Conservation (phyloP, 2,329 filamentous ascomycete species). For the Neofusicoccum sp. region DNA sequence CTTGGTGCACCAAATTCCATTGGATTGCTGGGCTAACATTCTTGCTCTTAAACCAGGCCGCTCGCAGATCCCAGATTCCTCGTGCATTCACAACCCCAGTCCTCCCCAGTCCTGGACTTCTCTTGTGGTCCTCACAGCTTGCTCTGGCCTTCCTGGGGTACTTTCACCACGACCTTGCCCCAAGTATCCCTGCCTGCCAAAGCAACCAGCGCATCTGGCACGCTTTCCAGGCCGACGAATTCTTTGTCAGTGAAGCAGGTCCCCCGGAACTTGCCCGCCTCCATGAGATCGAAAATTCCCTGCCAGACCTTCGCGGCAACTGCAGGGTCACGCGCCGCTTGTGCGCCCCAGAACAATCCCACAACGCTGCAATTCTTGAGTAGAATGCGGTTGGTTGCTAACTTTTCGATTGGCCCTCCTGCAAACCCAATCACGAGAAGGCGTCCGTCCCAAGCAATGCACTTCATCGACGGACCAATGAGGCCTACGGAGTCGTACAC, state of each 20-base stretch:
- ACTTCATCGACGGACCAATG: constrained; percentile 86
- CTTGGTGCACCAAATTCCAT: too few relatives aligned
- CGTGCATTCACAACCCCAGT: background rate
- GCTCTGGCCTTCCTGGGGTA: constrained; percentile 61
- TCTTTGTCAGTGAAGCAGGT: constrained; percentile 82
- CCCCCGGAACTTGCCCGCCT: constrained; percentile 74
- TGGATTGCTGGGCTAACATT: too few relatives aligned
- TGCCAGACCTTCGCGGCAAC: constrained; percentile 76
- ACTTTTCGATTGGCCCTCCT: constrained; percentile 82
- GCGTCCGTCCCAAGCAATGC: constrained; percentile 89
- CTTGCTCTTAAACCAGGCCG: too few relatives aligned
- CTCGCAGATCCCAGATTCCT: background rate
- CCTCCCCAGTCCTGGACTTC: background rate
- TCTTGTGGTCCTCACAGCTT: constrained; percentile 32
- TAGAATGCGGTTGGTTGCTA: constrained; percentile 88
- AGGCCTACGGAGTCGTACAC: constrained; percentile 94
- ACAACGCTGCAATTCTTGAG: constrained; percentile 92
- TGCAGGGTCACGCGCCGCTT: constrained; percentile 71
- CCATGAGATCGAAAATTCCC: constrained; percentile 77
- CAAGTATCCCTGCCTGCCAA: constrained; percentile 83
- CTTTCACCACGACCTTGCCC: constrained; percentile 93
- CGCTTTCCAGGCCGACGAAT: constrained; percentile 79
- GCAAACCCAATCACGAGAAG: constrained; percentile 90
- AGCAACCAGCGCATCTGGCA: constrained; percentile 75
- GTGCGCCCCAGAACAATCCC: constrained; percentile 90